Base-by-base conservation (phyloP, 2,329 filamentous ascomycete species). In the Fusarium domesticum region DNA sequence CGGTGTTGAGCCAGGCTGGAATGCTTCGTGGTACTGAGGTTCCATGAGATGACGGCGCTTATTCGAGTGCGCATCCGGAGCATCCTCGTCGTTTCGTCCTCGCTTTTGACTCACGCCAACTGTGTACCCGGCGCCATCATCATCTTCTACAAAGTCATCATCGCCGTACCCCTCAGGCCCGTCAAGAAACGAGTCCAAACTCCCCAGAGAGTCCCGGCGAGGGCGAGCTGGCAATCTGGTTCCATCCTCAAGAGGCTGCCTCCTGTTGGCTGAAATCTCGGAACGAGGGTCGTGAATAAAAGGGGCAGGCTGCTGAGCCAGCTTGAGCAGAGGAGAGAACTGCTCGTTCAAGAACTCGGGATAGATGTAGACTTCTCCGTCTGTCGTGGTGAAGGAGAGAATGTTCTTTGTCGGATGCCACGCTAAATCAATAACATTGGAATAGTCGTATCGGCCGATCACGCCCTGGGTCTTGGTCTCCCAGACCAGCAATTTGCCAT, bases 321-420 rank as follows among this genome's bases (percentile, higher is more conserved):
- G 69, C 50, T 76, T 77, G 32, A 87, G 67, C 18, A 84, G 63
- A 15, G 74, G 66, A 2, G 71, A 65, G 58, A 78, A 80, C 55
- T 85, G 80, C 18, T 77, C 71, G 2, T 78, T 71, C 3, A 87
- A 69, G 54, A 85, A 83, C 42, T 88, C 80, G 10, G 84, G 83
- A 62, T 91, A 87, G 43, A 97, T 97, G 64, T 89, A 97, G 11
- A 97, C 81, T 65, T 96, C 90, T 50, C 95, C 93, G 46, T 96
- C 88, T 2, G 85, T 87, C 30, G 89, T 97, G 1, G 92, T 95
- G 60, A 97, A 96, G 0, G 91, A 95, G 1, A 93, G 70, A 3
- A 92, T 80, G 58, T 98, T 98, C 52, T 90, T 84, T 1, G 78
- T 85, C 6, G 91, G 91, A 61, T 98, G 93, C 92, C 93, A 98